Evolutionary conservation across 2,329 filamentous ascomycete genomes (phyloP), one percentile per base, ranked within the genome.

Genomic region (Dactylonectria estremocensis): DNA sequence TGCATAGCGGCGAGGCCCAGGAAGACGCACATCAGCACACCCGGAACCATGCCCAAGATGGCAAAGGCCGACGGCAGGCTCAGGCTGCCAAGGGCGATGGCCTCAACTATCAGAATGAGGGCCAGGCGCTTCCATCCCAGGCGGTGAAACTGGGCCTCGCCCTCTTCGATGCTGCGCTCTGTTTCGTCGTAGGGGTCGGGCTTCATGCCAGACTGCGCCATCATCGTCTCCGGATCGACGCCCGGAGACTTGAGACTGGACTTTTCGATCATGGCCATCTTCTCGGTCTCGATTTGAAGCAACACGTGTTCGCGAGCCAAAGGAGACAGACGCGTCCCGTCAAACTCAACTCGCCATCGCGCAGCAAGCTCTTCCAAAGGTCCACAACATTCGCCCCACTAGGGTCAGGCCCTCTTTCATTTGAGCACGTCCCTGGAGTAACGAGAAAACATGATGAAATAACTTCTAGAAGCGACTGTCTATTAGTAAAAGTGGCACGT

Each of bases 31-130:
- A 82, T 72, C 64, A 86, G 79, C 64, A 83, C 80, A 35, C 84
- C 84, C 2, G 82, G 81, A 24, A 86, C 81, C 86, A 89, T 88
- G 64, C 87, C 87, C 22, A 89, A 81, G 1, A 81, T 82, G 20
- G 86, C 85, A 69, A 88, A 89, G 13, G 86, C 85, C 2, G 78
- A 72, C 4, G 87, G 87, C 53, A 89, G 80, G 69, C 84, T 85
- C 24, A 72, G 70, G 2, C 70, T 68, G 1, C 70, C 70, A 9
- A 72, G 70, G 5, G 70, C 70, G 10, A 72, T 56, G 2, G 70
- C 70, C 28, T 72, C 70, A 35, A 72, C 70, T 37, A 72, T 72
- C 7, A 70, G 70, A 53, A 72, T 68, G 40, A 72, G 24, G 14
- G 70, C 68, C 11, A 72, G 68, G n/a, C 70, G 70, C 64, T 72